Evolutionary conservation across 192 early-diverging fungal genomes (phyloP).

Genomic region (Umbelopsis sp.): DNA sequence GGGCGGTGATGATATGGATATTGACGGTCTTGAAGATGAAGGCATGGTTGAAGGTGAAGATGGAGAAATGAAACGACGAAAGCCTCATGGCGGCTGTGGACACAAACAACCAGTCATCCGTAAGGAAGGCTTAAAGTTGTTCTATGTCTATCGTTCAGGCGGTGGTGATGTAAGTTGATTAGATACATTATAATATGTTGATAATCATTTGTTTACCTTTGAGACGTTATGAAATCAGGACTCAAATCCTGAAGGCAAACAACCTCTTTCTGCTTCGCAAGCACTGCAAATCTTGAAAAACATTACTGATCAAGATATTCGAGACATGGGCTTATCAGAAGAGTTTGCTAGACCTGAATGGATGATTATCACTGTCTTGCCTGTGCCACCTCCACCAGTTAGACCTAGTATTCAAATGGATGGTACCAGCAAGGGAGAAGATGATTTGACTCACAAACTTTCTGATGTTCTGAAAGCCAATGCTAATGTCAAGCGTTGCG

Average conservation of each 20-base stretch:
- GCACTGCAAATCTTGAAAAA: constrained; percentile 83
- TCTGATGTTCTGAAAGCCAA: constrained; percentile 95
- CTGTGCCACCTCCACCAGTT: constrained; percentile 95
- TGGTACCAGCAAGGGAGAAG: constrained; percentile 84
- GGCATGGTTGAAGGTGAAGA: constrained; percentile 45
- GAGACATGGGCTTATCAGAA: constrained; percentile 84
- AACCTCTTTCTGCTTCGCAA: constrained; percentile 70
- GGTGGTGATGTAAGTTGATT: constrained; percentile 28
- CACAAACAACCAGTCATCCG: constrained; percentile 78
- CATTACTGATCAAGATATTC: constrained; percentile 85
- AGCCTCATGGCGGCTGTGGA: constrained; percentile 87
- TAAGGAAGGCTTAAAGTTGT: constrained; percentile 78
- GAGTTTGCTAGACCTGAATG: constrained; percentile 96
- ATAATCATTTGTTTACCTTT: not conserved
- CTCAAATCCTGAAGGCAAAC: constrained; percentile 58
- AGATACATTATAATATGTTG: not conserved
- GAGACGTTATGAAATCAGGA: constrained; percentile 37
- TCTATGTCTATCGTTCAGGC: constrained; percentile 45
- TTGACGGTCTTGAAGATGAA: constrained; percentile 55
- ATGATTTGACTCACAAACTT: constrained; percentile 96
- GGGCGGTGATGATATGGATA: constrained; percentile 65
- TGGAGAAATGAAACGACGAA: constrained; percentile 52
- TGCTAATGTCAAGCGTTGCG: constrained; percentile 74
- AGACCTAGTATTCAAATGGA: constrained; percentile 96
- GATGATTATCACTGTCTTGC: constrained; percentile 95